phyloP scores from a whole-genome alignment of 352 stramenopile genomes.

The Phytophthora brassicae region DNA sequence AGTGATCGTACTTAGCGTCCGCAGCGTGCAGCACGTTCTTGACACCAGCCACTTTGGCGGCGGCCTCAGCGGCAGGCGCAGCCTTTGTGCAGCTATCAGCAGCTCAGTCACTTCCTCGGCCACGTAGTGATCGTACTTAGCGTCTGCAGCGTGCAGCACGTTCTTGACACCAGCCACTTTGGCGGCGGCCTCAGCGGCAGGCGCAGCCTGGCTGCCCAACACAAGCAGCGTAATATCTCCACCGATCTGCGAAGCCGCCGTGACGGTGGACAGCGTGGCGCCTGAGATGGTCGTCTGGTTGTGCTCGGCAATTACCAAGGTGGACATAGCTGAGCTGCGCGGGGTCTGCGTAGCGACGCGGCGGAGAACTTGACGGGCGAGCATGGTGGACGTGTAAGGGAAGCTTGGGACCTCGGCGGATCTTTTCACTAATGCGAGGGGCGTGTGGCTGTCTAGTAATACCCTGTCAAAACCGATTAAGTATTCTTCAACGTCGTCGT shows the following conservation, averaged over 20 bases:
- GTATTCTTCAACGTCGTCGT: too few relatives aligned
- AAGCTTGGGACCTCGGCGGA: slow-evolving; percentile 7
- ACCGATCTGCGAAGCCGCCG: slow-evolving; percentile 83
- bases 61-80: slow-evolving; percentile 54
- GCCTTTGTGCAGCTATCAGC: too few relatives aligned
- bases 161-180: slow-evolving; percentile 81
- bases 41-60: slow-evolving; percentile 80
- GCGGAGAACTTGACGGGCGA: slow-evolving; percentile 47
- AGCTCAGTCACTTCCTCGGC: too few relatives aligned
- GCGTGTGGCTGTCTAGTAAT: too few relatives aligned
- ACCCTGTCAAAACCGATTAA: too few relatives aligned
- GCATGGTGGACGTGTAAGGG: slow-evolving; percentile 28
- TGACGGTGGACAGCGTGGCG: slow-evolving; percentile 84
- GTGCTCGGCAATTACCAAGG: slow-evolving; percentile 89
- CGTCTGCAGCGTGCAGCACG: slow-evolving; percentile 82
- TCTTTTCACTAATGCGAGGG: slow-evolving; percentile 22
- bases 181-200: slow-evolving; percentile 59
- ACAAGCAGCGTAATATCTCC: slow-evolving; percentile 81
- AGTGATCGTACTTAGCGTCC: slow-evolving; percentile 89
- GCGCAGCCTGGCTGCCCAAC: slow-evolving; percentile 62
- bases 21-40: slow-evolving; percentile 79
- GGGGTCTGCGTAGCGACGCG: slow-evolving; percentile 42
- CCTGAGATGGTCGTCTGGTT: slow-evolving; percentile 70
- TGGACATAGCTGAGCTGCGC: slow-evolving; percentile 52
- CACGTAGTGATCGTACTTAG: slow-evolving; percentile 88